Evolutionary conservation across 2,329 filamentous ascomycete species (phyloP), one percentile per base, ranked within the genome.

Genomic region (Fusarium chaquense): DNA sequence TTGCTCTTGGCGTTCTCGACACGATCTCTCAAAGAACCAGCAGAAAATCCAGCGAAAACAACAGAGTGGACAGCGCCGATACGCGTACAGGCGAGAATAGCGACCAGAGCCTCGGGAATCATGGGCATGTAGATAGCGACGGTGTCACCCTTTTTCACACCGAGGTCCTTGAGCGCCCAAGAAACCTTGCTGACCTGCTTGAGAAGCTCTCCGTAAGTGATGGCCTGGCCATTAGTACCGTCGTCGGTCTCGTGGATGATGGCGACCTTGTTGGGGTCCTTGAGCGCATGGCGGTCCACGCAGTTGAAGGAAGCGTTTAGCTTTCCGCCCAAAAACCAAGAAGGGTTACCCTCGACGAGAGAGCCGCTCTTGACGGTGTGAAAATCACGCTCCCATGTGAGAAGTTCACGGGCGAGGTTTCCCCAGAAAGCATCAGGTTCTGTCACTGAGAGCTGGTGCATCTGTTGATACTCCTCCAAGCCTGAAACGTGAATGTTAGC

Each of bases 231-330:
- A 22, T 89, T 87, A 80, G 97, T 93, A 26, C 89, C 88, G 80
- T 98, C 94, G 76, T 98, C 95, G 63, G 93, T 93, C 83, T 98
- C 94, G 83, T 97, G 98, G 82, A 97, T 96, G 81, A 98, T 95
- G 76, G 94, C 95, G 28, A 94, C 88, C 83, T 90, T 93, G 83
- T 97, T 84, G 22, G 95, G 95, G 81, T 97, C 89, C 81, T 93
- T 93, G 81, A 95, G 86, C 4, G 94, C 95, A 80, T 97, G 94
- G 58, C 94, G 91, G 77, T 98, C 94, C 64, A 98, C 90, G 76
- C 93, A 97, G 85, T 98, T 98, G 87, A 93, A 98, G 26, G 92
- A 94, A 58, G 94, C 95, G 76, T 98, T 98, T 75, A 98, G 84
- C 75, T 90, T 88, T 72, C 94, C 94, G 81, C 97, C 94, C 57